A percentile compares a stretch with the other conserved stretches of the same genome.
These are phyloP conservation scores for Magnusiomyces tetraspermus DNA, from an alignment of 1,139 yeast species.

Conservation along the genomic window DNA sequence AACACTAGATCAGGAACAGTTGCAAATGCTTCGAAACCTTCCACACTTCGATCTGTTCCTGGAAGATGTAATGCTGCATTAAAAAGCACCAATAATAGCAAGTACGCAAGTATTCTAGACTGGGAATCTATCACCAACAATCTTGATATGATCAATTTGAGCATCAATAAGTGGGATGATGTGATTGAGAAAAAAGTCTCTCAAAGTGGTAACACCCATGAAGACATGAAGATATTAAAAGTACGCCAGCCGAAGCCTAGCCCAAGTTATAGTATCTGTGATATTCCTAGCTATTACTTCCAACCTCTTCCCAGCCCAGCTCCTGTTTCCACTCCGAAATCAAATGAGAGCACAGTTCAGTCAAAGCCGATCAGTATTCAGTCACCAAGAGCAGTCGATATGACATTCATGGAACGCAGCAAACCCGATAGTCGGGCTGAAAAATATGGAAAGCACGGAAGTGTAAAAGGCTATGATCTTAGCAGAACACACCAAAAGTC, in stretches of 20 bases:
- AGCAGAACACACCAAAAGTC: background rate
- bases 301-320: background rate
- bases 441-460: background rate
- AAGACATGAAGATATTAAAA: background rate
- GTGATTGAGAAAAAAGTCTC: background rate
- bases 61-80: background rate
- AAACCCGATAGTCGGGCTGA: background rate
- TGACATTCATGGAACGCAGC: constrained; percentile 1
- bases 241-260: background rate
- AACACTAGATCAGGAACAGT: background rate
- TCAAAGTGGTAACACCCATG: background rate
- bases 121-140: constrained; percentile 6
- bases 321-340: background rate
- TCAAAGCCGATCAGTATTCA: background rate
- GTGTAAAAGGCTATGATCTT: background rate
- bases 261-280: background rate
- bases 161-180: constrained; percentile 2
- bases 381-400: constrained; percentile 5
- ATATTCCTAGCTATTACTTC: constrained; percentile 4
- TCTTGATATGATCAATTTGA: constrained; percentile 1
- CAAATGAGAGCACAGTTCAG: background rate
- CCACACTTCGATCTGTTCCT: background rate
- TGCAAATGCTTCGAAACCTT: background rate
- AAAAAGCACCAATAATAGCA: background rate
- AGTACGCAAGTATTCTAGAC: background rate